Evolutionary conservation across 2,329 filamentous ascomycete genomes (phyloP).

Genomic region (Phialophora chinensis): DNA sequence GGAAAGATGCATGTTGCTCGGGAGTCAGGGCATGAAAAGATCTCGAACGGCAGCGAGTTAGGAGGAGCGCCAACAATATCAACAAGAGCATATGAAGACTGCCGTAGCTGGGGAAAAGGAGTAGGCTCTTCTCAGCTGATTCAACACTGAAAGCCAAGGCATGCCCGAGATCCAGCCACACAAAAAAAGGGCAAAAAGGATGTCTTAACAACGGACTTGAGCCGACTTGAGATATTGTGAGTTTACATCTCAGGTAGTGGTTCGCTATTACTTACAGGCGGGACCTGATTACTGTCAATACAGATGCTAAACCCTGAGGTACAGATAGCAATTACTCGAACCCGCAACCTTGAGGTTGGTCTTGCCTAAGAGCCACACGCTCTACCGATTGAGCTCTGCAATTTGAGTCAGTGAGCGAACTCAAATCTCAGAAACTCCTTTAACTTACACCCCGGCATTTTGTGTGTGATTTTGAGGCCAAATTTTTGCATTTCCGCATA

Average conservation of each 20-base stretch:
- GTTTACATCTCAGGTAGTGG: background rate
- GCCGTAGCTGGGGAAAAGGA: background rate
- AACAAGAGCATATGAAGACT: background rate
- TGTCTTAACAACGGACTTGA: background rate
- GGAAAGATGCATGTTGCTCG: background rate
- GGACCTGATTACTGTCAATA: constrained; percentile 2
- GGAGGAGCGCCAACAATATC: background rate
- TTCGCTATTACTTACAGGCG: background rate
- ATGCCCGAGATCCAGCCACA: background rate
- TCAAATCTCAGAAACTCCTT: background rate
- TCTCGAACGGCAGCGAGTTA: background rate
- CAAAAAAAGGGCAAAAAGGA: background rate
- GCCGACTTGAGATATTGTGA: background rate
- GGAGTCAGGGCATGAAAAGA: background rate
- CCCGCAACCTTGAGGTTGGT: constrained; percentile 14
- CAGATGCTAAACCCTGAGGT: background rate
- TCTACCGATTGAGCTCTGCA: constrained; percentile 8
- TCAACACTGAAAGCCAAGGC: background rate
- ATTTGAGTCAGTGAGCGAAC: background rate
- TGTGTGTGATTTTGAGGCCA: constrained; percentile 10
- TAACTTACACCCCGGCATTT: constrained; percentile 12
- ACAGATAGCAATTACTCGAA: background rate
- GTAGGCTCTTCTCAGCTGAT: background rate
- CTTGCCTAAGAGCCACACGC: constrained; percentile 9
- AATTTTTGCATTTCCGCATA: background rate